Evolutionary conservation across 2,329 filamentous ascomycete genomes (phyloP), one percentile per base, ranked within the genome.

Genomic region (Ciborinia camelliae): DNA sequence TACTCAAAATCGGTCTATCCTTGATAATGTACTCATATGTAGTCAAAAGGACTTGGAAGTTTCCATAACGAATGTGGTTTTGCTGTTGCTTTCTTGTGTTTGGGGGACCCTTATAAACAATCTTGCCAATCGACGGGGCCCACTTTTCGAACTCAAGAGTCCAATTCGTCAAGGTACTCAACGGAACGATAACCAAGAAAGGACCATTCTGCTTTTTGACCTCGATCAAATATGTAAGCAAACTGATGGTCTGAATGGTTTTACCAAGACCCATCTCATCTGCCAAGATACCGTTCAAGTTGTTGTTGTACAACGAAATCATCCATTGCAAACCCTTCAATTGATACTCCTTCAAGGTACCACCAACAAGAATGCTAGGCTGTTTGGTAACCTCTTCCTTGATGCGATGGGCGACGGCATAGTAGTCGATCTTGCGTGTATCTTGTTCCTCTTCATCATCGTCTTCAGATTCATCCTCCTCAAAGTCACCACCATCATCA

Each of bases 1-100:
- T 98, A 82, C 91, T 96, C 15, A 99, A 81, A 71, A 99, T 84
- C 0, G 94, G 94, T 43, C 95, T 88, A 75, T 99, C 95, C 80
- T 98, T 99, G 85, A 99, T 99, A 79, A 99, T 96, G 80, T 98
- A 99, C 77, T 99, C 95, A 79, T 99, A 99, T 0, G 95, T 99
- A 2, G 95, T 99, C 65, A 99, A 84, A 14, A 99, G 81, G 57
- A 99, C 95, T 77, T 99, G 95, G 84, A 99, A 99, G 64, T 91
- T 87, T 55, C 94, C 93, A 78, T 92, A 94, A 59, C 95, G 92
- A 71, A 99, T 96, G 77, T 92, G 91, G 70, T 97, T 90, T 75
- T 97, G 93, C 65, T 96, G 92, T 72, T 89, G 85, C 77, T 97
- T 98, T 74, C 95, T 89, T 60, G 88, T 83, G 67, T 89, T 90